Evolutionary conservation across 2,329 filamentous ascomycete genomes (phyloP).

Genomic region (Septoria petroselini): DNA sequence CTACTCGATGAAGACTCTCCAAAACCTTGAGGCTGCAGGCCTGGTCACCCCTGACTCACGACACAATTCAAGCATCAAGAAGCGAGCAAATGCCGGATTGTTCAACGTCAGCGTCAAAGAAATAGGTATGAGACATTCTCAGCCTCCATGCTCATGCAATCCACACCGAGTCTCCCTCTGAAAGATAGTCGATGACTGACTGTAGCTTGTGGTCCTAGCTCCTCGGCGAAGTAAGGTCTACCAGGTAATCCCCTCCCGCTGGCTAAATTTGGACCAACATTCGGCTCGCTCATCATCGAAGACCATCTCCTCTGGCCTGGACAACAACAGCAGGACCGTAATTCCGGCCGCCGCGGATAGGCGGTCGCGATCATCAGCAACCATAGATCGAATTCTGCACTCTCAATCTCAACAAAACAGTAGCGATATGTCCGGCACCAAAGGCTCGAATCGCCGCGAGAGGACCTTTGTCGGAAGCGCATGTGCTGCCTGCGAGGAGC

Average conservation of each 20-base stretch:
- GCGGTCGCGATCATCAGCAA: slow-evolving; percentile 15
- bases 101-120: slow-evolving; percentile 21
- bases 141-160: slow-evolving; percentile 3
- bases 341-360: slow-evolving; percentile 16
- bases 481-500: slow-evolving; percentile 95
- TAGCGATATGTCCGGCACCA: slow-evolving; percentile 37
- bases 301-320: not conserved
- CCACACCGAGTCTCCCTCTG: slow-evolving; percentile 8
- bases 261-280: slow-evolving; percentile 25
- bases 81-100: slow-evolving; percentile 18
- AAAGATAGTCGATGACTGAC: slow-evolving; percentile 23
- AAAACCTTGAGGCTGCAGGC: slow-evolving; percentile 23
- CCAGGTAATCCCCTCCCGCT: slow-evolving; percentile 14
- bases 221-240: slow-evolving; percentile 23
- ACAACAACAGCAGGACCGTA: slow-evolving; percentile 4
- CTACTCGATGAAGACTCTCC: slow-evolving; percentile 21
- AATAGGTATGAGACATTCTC: slow-evolving; percentile 25
- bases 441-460: slow-evolving; percentile 61
- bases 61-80: slow-evolving; percentile 3
- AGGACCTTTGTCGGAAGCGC: slow-evolving; percentile 92
- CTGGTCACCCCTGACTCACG: slow-evolving; percentile 17
- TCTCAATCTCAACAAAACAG: slow-evolving; percentile 25
- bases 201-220: slow-evolving; percentile 24
- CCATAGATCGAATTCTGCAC: slow-evolving; percentile 21
- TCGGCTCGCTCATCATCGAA: not conserved